Evolutionary conservation across 179 eudicot species (phyloP), one percentile per base, ranked within the genome.

Genomic region (Silene noctiflora): DNA sequence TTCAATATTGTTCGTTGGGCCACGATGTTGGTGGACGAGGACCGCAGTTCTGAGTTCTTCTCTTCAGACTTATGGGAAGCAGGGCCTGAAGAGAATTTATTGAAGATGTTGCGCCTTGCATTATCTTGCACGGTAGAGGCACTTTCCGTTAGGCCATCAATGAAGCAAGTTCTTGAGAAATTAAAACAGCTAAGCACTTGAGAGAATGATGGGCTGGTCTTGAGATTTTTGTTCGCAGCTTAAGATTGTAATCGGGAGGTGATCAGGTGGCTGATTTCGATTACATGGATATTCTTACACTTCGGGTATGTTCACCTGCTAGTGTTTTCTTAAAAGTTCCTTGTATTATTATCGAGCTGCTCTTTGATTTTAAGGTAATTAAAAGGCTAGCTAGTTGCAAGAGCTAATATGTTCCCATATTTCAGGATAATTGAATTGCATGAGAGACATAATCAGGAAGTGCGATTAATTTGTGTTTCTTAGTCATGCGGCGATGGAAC

Each of bases 1-100:
- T 88, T 88, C 55, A 86, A 86, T 56, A 86, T 88, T 79, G 89
- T 86, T 67, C 79, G 83, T 31, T 86, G 89, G 89, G 89, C 91
- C 16, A 81, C 63, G 62, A 60, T 88, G 81, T 73, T 88, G 75
- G 53, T 84, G 67, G 80, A 81, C 62, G 85, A 88, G 39, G 82
- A 83, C 68, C 76, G 86, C 6, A 75, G 77, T 71, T 81, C 82
- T 10, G 86, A 88, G 81, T 76, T 88, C 64, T 88, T 88, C 74
- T 69, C 76, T 35, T 77, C 83, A 17, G 83, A 83, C 61, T 67
- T 84, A 33, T 86, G 91, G 89, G 86, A 81, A 67, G 58, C 79
- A 33, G 91, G 91, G 78, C 84, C 89, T 10, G 77, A 80, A 76
- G 89, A 88, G 46, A 78, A 76, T 75, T 39, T 88, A 74, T 61